These are phyloP conservation scores for Schrenkiella parvula DNA, from an alignment of 345 rosid species.

Conservation along the genomic window DNA sequence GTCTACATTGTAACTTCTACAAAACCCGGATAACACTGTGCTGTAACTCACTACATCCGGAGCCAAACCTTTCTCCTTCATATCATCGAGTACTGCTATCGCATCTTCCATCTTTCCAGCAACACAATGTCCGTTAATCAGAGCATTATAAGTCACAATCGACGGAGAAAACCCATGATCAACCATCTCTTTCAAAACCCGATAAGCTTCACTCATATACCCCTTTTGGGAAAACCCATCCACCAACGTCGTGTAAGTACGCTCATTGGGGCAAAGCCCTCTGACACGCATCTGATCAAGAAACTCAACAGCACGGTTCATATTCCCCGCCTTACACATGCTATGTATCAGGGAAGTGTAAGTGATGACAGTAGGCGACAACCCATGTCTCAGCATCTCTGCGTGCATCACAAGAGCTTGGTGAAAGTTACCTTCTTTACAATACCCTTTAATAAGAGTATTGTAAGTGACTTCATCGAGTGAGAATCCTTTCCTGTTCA, in stretches of 20 bases:
- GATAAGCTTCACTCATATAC: conserved; percentile 55
- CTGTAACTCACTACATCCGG: conserved; percentile 87
- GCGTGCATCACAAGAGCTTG: conserved; percentile 77
- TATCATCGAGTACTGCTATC: conserved; percentile 41
- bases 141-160: conserved; percentile 73
- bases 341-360: conserved; percentile 76
- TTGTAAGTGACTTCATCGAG: conserved; percentile 78
- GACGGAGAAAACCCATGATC: conserved; percentile 65
- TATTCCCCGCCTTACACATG: conserved; percentile 79
- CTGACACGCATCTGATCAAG: conserved; percentile 79
- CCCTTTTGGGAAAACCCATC: conserved; percentile 81
- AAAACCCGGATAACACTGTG: conserved; percentile 71
- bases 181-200: conserved; percentile 57
- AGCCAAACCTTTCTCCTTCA: conserved; percentile 53
- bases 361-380: conserved; percentile 76
- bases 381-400: conserved; percentile 70
- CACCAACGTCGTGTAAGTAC: conserved; percentile 75
- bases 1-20: conserved; percentile 51
- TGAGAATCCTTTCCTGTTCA: conserved; percentile 52
- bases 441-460: conserved; percentile 77
- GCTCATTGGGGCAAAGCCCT: conserved; percentile 70
- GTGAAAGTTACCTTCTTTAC: conserved; percentile 73
- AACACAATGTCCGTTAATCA: conserved; percentile 70
- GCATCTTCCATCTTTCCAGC: conserved; percentile 70
- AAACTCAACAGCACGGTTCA: conserved; percentile 74